phyloP scores from a whole-genome alignment of 257 asterid species.

The Misopates orontium region DNA sequence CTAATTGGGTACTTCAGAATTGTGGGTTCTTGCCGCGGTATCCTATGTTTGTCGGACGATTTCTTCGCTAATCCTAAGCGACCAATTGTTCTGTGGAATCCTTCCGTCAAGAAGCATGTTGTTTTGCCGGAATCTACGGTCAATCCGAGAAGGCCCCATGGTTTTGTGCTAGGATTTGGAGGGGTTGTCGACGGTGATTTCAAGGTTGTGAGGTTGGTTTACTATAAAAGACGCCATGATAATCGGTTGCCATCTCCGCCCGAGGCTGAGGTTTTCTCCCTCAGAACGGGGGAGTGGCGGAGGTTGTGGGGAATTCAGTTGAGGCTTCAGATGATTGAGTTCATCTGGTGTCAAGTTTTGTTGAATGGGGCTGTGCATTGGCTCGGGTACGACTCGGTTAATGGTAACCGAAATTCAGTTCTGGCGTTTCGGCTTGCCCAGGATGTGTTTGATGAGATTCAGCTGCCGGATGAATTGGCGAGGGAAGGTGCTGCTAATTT shows the following conservation, averaged over 20 bases:
- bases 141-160: slow-evolving; percentile 29
- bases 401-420: no score
- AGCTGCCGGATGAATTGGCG: no score
- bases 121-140: slow-evolving; percentile 37
- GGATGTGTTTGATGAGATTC: no score
- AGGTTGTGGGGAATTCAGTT: slow-evolving; percentile 23
- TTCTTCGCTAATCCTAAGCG: slow-evolving; percentile 25
- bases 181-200: slow-evolving; percentile 35
- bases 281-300: slow-evolving; percentile 45
- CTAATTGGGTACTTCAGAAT: slow-evolving; percentile 38
- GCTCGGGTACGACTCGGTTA: slow-evolving; percentile 11
- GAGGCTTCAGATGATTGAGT: slow-evolving; percentile 32
- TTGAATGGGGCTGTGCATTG: slow-evolving; percentile 49
- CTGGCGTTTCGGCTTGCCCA: no score
- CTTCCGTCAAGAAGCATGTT: slow-evolving; percentile 39
- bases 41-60: slow-evolving; percentile 55
- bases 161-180: slow-evolving; percentile 52
- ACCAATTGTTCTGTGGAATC: slow-evolving; percentile 51
- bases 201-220: slow-evolving; percentile 64
- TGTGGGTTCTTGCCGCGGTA: slow-evolving; percentile 61
- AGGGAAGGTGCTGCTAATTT: no score
- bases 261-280: slow-evolving; percentile 46
- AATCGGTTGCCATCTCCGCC: slow-evolving; percentile 29
- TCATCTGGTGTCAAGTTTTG: slow-evolving; percentile 40
- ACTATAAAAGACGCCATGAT: not conserved